Base-by-base conservation (phyloP, 441 rosid genomes). In the Mallotus japonicus region DNA sequence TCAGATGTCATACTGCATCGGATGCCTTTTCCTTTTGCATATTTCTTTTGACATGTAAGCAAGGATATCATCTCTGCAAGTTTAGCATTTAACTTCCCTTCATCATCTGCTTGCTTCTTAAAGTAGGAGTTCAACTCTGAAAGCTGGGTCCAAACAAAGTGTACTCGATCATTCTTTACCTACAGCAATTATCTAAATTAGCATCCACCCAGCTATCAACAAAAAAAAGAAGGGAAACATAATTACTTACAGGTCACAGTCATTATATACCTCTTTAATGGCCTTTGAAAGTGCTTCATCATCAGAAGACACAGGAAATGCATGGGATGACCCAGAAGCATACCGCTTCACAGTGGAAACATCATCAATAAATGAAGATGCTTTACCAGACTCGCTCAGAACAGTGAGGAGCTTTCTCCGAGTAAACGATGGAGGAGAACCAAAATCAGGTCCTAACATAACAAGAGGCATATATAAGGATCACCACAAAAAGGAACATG, bases 81-180 rank as follows among this genome's bases (percentile, higher is more conserved):
- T 81, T 86, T 87, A 59, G 82, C 82, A 72, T 87, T 90, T 44
- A 96, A 76, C 67, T 87, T 87, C 82, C 74, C 78, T 59, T 85
- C 85, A 71, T 91, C 91, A 66, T 82, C 85, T 2, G 85, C 93
- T 82, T 92, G 90, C 73, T 79, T 84, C 91, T 82, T 87, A 61
- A 83, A 83, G 82, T 88, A 87, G 61, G 83, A 79, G 82, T 88
- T 83, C 80, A 96, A 63, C 85, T 92, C 97, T 34, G 98, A 84
- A 78, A 96, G 92, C 17, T 90, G 97, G 61, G 95, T 82, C 99
- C 98, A 93, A 49, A 96, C 86, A 62, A 92, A 92, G 57, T 96
- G 93, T 61, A 87, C 83, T 53, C 77, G 73, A 62, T 76, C 90
- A 78, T 87, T 92, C 86, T 86, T 92, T 62, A 77, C 97, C 98